phyloP scores from a whole-genome alignment of 2,329 filamentous ascomycete genomes.

The Xylariaceae sp. region DNA sequence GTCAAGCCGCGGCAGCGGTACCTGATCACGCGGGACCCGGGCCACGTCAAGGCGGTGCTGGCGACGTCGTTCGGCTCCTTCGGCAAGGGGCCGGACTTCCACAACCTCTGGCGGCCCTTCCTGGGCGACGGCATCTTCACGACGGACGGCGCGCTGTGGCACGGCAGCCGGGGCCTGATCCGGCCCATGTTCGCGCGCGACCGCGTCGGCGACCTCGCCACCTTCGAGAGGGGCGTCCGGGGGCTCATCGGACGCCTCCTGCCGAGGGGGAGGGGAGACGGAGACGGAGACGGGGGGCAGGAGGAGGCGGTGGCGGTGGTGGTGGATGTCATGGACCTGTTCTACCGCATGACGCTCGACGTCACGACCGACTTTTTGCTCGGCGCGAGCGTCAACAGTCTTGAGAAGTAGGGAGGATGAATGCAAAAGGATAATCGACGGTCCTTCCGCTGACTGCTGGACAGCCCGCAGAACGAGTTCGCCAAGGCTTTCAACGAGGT shows the following conservation, averaged over 20 bases:
- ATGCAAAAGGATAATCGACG: slow-evolving; percentile 18
- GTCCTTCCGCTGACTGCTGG: no score
- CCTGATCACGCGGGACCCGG: slow-evolving; percentile 43
- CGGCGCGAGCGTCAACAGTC: slow-evolving; percentile 45
- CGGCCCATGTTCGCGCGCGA: slow-evolving; percentile 45
- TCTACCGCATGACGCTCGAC: slow-evolving; percentile 60
- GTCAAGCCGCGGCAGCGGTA: slow-evolving; percentile 26
- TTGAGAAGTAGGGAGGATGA: slow-evolving; percentile 31
- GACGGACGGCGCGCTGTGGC: slow-evolving; percentile 45
- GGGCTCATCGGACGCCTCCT: background rate
- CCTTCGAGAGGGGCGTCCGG: slow-evolving; percentile 52
- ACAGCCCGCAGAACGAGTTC: slow-evolving; percentile 51
- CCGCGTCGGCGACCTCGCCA: slow-evolving; percentile 40
- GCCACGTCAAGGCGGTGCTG: slow-evolving; percentile 50
- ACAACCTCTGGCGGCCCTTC: slow-evolving; percentile 35
- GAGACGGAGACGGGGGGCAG: background rate
- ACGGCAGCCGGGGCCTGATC: slow-evolving; percentile 44
- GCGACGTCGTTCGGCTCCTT: slow-evolving; percentile 51
- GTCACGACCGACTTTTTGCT: slow-evolving; percentile 62
- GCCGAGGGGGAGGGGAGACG: no score
- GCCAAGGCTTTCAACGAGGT: slow-evolving; percentile 63
- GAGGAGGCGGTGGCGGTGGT: no score
- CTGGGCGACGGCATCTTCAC: slow-evolving; percentile 51
- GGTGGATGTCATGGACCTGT: slow-evolving; percentile 54
- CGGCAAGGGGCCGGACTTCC: slow-evolving; percentile 36